A percentile compares a stretch with the other conserved stretches of the same genome.
These are phyloP conservation scores for Malassezia obtusa DNA, from an alignment of 1,284 basidiomycete genomes.

Conservation along the genomic window DNA sequence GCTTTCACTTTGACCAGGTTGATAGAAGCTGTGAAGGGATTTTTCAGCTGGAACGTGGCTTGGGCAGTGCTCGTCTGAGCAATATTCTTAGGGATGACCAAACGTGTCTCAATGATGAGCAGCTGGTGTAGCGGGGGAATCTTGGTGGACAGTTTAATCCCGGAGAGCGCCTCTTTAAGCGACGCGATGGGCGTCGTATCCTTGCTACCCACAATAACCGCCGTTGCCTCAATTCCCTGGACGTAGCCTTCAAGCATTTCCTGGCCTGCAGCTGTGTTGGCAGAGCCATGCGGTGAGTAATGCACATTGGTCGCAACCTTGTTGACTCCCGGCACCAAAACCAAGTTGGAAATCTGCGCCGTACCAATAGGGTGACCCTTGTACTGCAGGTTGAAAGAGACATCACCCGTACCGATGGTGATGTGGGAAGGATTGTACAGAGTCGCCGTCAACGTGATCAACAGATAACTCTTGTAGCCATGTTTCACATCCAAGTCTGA, in stretches of 20 bases:
- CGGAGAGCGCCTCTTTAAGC: constrained; percentile 58
- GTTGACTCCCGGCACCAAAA: constrained; percentile 29
- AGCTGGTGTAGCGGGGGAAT: constrained; percentile 63
- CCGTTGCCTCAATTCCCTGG: constrained; percentile 58
- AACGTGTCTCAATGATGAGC: constrained; percentile 52
- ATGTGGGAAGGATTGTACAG: constrained; percentile 55
- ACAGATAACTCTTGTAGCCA: constrained; percentile 60
- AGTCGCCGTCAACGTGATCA: constrained; percentile 57
- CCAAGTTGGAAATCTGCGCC: constrained; percentile 54
- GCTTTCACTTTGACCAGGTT: constrained; percentile 59
- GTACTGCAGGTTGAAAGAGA: constrained; percentile 59
- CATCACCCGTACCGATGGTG: constrained; percentile 61
- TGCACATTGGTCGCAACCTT: constrained; percentile 54
- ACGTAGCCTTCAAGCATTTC: constrained; percentile 62
- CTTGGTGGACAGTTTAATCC: constrained; percentile 57
- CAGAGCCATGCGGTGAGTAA: constrained; percentile 58
- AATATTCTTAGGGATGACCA: constrained; percentile 47
- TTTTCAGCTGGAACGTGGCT: constrained; percentile 52
- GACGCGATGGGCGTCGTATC: constrained; percentile 60
- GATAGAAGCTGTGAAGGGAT: constrained; percentile 68
- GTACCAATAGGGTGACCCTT: constrained; percentile 57
- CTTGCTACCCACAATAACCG: constrained; percentile 57
- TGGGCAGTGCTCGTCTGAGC: constrained; percentile 29
- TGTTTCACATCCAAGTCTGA: constrained; percentile 61
- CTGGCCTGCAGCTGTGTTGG: constrained; percentile 55